These are phyloP conservation scores for Nemania sp. DNA, from an alignment of 2,329 filamentous ascomycete genomes.

Conservation along the genomic window DNA sequence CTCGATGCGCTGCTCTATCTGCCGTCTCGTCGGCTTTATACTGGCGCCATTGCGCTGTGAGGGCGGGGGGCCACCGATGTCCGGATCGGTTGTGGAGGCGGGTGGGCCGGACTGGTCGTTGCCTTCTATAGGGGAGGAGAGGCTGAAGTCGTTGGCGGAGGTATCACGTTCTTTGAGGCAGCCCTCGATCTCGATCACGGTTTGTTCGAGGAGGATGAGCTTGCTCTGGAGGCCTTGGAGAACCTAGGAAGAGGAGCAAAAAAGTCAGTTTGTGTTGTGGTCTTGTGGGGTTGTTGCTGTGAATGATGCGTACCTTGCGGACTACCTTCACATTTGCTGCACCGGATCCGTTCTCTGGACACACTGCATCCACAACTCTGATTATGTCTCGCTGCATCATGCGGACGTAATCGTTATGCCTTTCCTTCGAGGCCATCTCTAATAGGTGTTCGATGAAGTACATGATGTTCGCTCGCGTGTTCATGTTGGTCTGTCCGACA, in stretches of 20 bases:
- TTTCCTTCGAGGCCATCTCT: conserved; percentile 82
- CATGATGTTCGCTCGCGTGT: conserved; percentile 97
- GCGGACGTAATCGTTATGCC: conserved; percentile 82
- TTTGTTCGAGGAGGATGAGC: conserved; percentile 77
- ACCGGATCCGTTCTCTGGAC: conserved; percentile 85
- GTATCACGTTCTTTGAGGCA: conserved; percentile 83
- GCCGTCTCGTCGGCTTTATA: conserved; percentile 76
- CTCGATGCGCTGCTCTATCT: conserved; percentile 96
- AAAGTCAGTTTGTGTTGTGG: conserved; percentile 24
- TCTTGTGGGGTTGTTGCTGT: not conserved
- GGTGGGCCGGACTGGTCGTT: conserved; percentile 54
- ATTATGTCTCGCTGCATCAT: conserved; percentile 97
- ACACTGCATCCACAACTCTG: conserved; percentile 90
- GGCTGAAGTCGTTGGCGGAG: conserved; percentile 66
- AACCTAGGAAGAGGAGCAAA: conserved; percentile 60
- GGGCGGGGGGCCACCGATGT: conserved; percentile 48
- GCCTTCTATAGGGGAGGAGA: conserved; percentile 62
- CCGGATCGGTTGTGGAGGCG: conserved; percentile 50
- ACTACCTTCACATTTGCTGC: conserved; percentile 95
- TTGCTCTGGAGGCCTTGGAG: conserved; percentile 77
- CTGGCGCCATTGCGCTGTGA: conserved; percentile 45
- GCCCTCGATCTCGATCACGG: conserved; percentile 83
- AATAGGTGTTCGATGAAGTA: conserved; percentile 98
- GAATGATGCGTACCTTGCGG: conserved; percentile 70
- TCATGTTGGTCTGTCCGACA: conserved; percentile 82